phyloP scores from a whole-genome alignment of 73 alveolate species.

The Paramecium sonneborni region DNA sequence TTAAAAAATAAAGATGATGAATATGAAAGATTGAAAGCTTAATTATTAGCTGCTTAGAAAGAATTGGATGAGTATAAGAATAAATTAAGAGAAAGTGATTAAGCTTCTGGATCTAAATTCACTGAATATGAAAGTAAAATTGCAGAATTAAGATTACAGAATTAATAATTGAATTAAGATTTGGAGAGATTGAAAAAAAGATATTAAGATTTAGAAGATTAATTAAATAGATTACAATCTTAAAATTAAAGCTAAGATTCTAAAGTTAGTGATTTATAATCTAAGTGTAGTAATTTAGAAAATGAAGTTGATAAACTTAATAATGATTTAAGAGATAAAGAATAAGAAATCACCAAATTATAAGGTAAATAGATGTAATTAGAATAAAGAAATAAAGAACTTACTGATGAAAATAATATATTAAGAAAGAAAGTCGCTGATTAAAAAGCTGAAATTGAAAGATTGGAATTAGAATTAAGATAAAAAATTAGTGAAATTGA shows the following conservation, averaged over 20 bases:
- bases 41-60: neutral
- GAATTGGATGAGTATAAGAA: neutral
- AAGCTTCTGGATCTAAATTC: neutral
- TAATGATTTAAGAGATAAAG: neutral
- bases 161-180: neutral
- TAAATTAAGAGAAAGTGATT: neutral
- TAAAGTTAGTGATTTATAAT: neutral
- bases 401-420: neutral
- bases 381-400: neutral
- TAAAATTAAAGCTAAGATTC: neutral
- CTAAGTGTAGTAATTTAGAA: neutral
- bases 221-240: neutral
- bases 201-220: neutral
- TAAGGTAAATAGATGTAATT: neutral
- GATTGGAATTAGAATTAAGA: neutral
- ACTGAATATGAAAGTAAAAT: neutral
- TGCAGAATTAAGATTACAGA: neutral
- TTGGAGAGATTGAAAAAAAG: neutral
- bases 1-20: conserved; percentile 23
- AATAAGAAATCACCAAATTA: neutral
- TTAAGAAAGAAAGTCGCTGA: neutral
- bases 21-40: neutral
- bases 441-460: neutral
- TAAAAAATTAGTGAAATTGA: neutral
- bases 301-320: neutral